phyloP scores from a whole-genome alignment of 257 asterid species.

The Solanum habrochaites region DNA sequence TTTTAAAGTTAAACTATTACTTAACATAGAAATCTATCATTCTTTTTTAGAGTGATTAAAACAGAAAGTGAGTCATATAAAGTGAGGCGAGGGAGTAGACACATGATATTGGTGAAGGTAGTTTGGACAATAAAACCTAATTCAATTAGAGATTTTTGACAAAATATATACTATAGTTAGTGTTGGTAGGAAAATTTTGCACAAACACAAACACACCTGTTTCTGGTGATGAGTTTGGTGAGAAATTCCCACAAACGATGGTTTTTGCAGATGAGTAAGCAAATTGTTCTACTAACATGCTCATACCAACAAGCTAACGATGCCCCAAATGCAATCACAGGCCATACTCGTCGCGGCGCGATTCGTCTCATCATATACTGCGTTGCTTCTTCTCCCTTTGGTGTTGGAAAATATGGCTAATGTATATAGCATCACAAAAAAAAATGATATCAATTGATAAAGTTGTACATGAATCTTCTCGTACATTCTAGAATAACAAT shows the following conservation, averaged over 20 bases:
- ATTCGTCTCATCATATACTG: conserved; percentile 80
- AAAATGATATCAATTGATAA: neutral
- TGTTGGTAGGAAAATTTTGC: neutral
- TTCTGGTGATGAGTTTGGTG: conserved; percentile 66
- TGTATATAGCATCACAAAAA: conserved; percentile 9
- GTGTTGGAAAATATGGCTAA: conserved; percentile 93
- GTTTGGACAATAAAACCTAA: neutral
- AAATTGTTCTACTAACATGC: conserved; percentile 68
- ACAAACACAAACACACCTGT: conserved; percentile 47
- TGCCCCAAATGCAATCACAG: conserved; percentile 66
- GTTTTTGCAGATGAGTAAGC: conserved; percentile 77
- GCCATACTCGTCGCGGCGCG: conserved; percentile 94
- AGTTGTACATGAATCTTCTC: neutral
- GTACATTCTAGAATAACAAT: neutral
- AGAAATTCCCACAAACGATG: conserved; percentile 85
- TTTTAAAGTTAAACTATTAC: too few relatives aligned
- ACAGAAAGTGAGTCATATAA: neutral
- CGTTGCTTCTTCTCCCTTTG: conserved; percentile 63
- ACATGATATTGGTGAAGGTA: neutral
- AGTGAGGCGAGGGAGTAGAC: neutral
- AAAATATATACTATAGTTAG: neutral
- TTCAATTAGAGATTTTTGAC: neutral
- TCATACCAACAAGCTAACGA: conserved; percentile 96
- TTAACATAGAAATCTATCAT: too few relatives aligned
- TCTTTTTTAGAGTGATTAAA: too few relatives aligned